Base-by-base conservation (phyloP, 2,329 filamentous ascomycete species). In the Madurella mycetomatis region DNA sequence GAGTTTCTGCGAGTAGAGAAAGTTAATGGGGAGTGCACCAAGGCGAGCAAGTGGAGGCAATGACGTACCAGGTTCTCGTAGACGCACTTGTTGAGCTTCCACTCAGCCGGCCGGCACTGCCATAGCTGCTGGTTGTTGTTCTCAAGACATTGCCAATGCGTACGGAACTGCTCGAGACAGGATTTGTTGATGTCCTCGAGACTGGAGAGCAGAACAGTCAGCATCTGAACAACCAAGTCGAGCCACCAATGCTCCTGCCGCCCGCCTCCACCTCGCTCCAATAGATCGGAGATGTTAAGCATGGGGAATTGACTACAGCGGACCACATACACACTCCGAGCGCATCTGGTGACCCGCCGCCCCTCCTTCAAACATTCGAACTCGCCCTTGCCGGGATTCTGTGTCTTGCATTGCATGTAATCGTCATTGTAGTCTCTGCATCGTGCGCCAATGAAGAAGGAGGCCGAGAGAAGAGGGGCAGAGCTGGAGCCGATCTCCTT, bases 381-480 rank as follows among this genome's bases (percentile, higher is more conserved):
- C 79, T 99, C 94, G 72, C 91, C 94, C 73, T 83, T 85, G 66
- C 94, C 94, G 60, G 89, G 87, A 67, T 90, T 86, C 76, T 96
- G 91, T 64, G 84, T 89, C 86, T 99, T 99, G 87, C 94, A 99
- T 79, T 95, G 89, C 92, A 99, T 99, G 77, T 88, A 99, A 76
- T 99, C 94, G 79, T 99, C 94, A 75, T 97, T 97, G 81, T 92
- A 99, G 54, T 88, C 80, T 72, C 83, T 87, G 85, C 94, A 99
- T 69, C 92, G 87, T 63, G 91, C 92, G 60, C 94, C 94, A 70
- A 99, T 99, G 74, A 97, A 99, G 82, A 89, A 99, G 49, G 90
- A 85, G 32, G 94, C 94, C 62, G 90, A 95, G 56, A 95, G 79
- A 43, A 99, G 82, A 52, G 94, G 94, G 40, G 92, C 94, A 54